Percentiles rank a stretch among this genome's conserved stretches.
These are phyloP conservation scores for Triticum monococcum DNA, from an alignment of 176 grass and related monocot species.

Conservation along the genomic window DNA sequence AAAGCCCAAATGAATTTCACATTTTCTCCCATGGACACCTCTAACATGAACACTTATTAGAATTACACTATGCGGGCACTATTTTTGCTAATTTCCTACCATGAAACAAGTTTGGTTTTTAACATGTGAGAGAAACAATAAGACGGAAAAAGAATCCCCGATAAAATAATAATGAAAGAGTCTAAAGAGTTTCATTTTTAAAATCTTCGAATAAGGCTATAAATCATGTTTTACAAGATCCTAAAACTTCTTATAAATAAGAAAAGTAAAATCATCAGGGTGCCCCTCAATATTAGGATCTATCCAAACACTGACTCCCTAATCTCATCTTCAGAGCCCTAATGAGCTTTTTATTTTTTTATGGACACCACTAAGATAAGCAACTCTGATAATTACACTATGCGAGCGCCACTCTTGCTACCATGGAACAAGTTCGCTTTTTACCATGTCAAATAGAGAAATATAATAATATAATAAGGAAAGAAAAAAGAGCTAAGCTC, in stretches of 20 bases:
- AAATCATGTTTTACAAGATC: neutral
- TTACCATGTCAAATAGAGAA: neutral
- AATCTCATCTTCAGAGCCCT: neutral
- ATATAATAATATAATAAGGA: neutral
- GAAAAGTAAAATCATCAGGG: neutral
- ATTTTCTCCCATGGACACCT: too few species aligned
- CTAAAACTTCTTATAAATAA: neutral
- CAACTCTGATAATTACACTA: neutral
- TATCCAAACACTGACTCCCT: too few species aligned
- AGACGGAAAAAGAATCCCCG: too few species aligned
- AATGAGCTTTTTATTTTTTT: neutral
- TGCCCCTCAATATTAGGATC: too few species aligned
- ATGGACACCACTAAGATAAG: neutral
- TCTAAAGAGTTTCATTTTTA: too few species aligned
- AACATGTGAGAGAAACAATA: too few species aligned
- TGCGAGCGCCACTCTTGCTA: neutral
- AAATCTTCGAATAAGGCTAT: neutral
- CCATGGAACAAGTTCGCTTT: neutral
- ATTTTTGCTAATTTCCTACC: too few species aligned
- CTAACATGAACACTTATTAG: too few species aligned
- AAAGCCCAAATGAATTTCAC: too few species aligned
- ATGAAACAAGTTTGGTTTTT: too few species aligned
- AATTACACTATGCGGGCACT: too few species aligned
- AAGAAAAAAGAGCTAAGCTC: neutral
- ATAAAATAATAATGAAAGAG: too few species aligned